Evolutionary conservation across 495 filamentous ascomycete genomes (phyloP).

Genomic region (Talaromyces adpressus): DNA sequence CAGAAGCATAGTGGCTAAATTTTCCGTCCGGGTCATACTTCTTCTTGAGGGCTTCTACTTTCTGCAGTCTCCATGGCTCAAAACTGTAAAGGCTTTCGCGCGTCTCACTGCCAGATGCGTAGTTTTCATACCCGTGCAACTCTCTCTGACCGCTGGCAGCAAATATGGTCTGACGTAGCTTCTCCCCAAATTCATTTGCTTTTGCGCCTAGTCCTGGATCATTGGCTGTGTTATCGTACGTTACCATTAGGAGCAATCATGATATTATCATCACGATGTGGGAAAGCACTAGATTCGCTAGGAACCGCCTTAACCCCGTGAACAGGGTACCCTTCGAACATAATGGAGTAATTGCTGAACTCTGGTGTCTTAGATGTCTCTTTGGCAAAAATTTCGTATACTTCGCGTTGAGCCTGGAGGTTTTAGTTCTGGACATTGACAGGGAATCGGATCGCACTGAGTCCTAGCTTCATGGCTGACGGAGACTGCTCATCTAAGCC

Average conservation of each 20-base stretch:
- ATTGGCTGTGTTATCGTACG: conserved; percentile 8
- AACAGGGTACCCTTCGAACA: conserved; percentile 35
- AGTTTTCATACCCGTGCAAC: conserved; percentile 37
- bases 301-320: conserved; percentile 20
- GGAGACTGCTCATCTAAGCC: too few relatives aligned
- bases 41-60: conserved; percentile 29
- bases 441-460: too few relatives aligned
- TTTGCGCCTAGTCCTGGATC: conserved; percentile 15
- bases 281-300: conserved; percentile 25
- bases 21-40: conserved; percentile 32
- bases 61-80: conserved; percentile 36
- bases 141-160: conserved; percentile 16
- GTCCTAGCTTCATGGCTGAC: too few relatives aligned
- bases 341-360: conserved; percentile 17
- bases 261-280: conserved; percentile 24
- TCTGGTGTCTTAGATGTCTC: conserved; percentile 11
- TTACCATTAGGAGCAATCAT: conserved; percentile 15
- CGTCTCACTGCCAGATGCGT: conserved; percentile 36
- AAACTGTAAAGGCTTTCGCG: conserved; percentile 37
- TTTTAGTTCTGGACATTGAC: too few relatives aligned
- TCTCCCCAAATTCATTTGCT: conserved; percentile 14
- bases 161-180: conserved; percentile 14
- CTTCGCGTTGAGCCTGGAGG: too few relatives aligned
- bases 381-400: too few relatives aligned
- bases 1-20: conserved; percentile 43